Base-by-base conservation (phyloP, 345 rosid species). In the Hibiscus syriacus region DNA sequence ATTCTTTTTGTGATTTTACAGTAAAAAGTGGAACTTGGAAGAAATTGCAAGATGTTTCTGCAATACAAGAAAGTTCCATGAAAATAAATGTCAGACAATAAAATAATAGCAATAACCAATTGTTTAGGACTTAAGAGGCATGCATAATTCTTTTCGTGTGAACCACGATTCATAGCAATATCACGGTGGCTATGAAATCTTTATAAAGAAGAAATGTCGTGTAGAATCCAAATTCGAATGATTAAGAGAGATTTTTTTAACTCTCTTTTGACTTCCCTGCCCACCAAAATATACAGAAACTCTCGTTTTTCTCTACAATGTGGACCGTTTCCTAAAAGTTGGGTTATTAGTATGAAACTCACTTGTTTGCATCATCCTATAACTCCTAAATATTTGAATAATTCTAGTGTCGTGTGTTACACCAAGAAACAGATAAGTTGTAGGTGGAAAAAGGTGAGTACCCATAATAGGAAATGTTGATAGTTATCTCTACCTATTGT, bases 171-270 rank as follows among this genome's bases (percentile, higher is more conserved):
- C 53, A 63, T 13, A n/a, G n/a, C n/a, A n/a, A n/a, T n/a, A n/a
- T n/a, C n/a, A n/a, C n/a, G 66, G 46, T n/a, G 52, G 22, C 52
- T 48, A 48, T 17, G 20, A 48, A 2, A 48, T 48, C 52, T 48
- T 48, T 48, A 45, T 45, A 17, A 2, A 48, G 22, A 71, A 77
- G 79, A 69, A 62, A 26, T 81, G 78, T 74, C 85, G 88, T 84
- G 85, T 74, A 71, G 76, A 76, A 80, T 74, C 80, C 78, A 52
- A 53, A 53, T 53, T 53, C 68, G 74, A 79, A 53, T 10, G 56
- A 22, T 50, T 12, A 11, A 6, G 30, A 26, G 68, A 58, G n/a
- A 29, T 45, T 39, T 72, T 20, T 45, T 45, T 55, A 22, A 36
- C 38, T 27, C 20, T 43, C 41, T 50, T 67, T 43, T 57, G 26